Evolutionary conservation across 371 early-diverging fungal genomes (phyloP).

Genomic region (Lichtheimia corymbifera): DNA sequence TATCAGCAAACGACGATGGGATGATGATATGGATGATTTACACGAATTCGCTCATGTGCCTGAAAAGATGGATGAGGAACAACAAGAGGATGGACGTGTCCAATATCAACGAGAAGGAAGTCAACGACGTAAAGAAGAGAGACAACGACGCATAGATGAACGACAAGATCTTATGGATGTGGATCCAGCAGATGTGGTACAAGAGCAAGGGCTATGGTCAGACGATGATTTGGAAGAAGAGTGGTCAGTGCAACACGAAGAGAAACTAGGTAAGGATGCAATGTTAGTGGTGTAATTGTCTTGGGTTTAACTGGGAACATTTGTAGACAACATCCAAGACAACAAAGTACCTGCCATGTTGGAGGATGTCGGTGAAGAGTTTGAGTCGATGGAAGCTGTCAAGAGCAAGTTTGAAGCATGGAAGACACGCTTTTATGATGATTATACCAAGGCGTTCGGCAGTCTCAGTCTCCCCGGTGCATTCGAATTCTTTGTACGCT

Average conservation of each 20-base stretch:
- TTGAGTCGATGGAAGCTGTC: slow-evolving; percentile 50
- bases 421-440: slow-evolving; percentile 61
- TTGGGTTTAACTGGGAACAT: not conserved
- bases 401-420: slow-evolving; percentile 66
- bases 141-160: slow-evolving; percentile 20
- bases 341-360: slow-evolving; percentile 26
- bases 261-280: slow-evolving; percentile 28
- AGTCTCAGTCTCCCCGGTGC: slow-evolving; percentile 68
- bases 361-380: slow-evolving; percentile 60
- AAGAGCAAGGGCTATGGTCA: slow-evolving; percentile 52
- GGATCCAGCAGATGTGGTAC: slow-evolving; percentile 15
- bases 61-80: slow-evolving; percentile 18
- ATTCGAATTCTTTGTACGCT: slow-evolving; percentile 70
- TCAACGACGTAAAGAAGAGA: slow-evolving; percentile 37
- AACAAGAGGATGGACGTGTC: slow-evolving; percentile 33
- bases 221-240: slow-evolving; percentile 56
- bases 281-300: not conserved
- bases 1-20: slow-evolving; percentile 38
- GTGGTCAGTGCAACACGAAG: slow-evolving; percentile 26
- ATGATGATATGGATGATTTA: slow-evolving; percentile 53
- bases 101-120: slow-evolving; percentile 28
- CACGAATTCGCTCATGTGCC: slow-evolving; percentile 48
- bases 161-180: slow-evolving; percentile 4
- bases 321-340: slow-evolving; percentile 20
- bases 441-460: slow-evolving; percentile 73